These are phyloP conservation scores for Coniophora puteana DNA, from an alignment of 1,284 basidiomycete genomes.

Conservation along the genomic window DNA sequence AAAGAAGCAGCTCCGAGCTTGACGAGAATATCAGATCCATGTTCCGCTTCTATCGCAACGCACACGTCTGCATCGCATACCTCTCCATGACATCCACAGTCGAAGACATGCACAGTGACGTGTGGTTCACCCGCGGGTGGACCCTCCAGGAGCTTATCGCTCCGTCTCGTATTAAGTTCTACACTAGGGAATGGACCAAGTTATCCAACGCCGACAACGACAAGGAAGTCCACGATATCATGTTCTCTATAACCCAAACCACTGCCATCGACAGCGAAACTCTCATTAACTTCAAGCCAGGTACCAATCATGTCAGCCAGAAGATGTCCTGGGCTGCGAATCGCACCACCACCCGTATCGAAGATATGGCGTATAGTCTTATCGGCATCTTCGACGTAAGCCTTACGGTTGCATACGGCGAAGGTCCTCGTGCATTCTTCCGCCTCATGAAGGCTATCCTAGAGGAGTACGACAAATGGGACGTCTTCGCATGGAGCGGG, in stretches of 20 bases:
- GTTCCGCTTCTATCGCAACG: constrained; percentile 4
- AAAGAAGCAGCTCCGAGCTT: constrained; percentile 1
- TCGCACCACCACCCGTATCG: constrained; percentile 14
- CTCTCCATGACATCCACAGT: constrained; percentile 4
- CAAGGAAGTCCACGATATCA: constrained; percentile 2
- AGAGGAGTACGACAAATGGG: constrained; percentile 12
- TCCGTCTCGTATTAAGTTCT: constrained; percentile 16
- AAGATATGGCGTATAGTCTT: constrained; percentile 19
- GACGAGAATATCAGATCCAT: constrained; percentile 5
- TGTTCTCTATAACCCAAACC: neutral
- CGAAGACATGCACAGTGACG: constrained; percentile 8
- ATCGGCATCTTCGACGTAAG: constrained; percentile 20
- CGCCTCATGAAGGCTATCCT: constrained; percentile 20
- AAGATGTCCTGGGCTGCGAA: constrained; percentile 18
- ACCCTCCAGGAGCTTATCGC: constrained; percentile 21
- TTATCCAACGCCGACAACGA: neutral
- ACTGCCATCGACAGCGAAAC: constrained; percentile 1
- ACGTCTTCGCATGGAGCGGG: constrained; percentile 20
- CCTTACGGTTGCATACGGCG: constrained; percentile 20
- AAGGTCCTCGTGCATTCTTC: constrained; percentile 20
- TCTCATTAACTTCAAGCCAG: neutral
- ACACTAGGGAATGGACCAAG: constrained; percentile 9
- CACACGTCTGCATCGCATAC: constrained; percentile 1
- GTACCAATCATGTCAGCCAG: constrained; percentile 17
- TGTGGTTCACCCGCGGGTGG: constrained; percentile 10